Percentiles rank a stretch among this genome's conserved stretches.
phyloP scores from a whole-genome alignment of 2,329 filamentous ascomycete species.

The Coniella lustricola region DNA sequence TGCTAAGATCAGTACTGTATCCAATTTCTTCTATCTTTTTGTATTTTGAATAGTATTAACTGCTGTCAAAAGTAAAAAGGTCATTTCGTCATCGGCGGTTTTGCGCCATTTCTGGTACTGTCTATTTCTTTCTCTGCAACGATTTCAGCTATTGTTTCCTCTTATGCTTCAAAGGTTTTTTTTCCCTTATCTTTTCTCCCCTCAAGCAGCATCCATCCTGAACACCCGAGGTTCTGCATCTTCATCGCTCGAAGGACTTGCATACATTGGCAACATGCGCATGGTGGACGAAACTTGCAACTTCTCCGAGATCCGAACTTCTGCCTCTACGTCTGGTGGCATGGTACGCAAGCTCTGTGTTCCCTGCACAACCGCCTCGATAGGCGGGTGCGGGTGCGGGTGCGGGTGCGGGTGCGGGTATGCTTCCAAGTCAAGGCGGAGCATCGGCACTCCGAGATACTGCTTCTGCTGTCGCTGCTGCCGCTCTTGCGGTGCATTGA shows the following conservation, averaged over 20 bases:
- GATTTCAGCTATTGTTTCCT: not conserved
- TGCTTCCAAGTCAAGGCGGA: too few species aligned
- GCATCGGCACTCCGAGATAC: too few species aligned
- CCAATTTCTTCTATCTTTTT: not conserved
- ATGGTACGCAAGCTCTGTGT: too few species aligned
- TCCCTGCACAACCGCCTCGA: too few species aligned
- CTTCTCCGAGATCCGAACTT: not conserved
- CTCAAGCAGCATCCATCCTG: slow-evolving; percentile 1
- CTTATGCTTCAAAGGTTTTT: not conserved
- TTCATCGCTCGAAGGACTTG: not conserved
- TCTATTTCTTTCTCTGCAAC: not conserved
- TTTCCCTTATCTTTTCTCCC: not conserved
- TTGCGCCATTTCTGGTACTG: not conserved
- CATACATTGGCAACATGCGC: not conserved
- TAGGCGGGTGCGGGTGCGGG: too few species aligned
- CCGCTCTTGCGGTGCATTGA: too few species aligned
- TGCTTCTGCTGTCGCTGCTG: too few species aligned
- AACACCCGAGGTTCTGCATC: slow-evolving; percentile 7
- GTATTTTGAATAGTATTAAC: not conserved
- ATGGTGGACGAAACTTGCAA: too few species aligned
- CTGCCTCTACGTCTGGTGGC: too few species aligned
- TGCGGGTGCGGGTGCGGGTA: too few species aligned
- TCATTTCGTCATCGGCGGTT: not conserved
- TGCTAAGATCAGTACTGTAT: not conserved
- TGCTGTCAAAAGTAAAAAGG: not conserved